phyloP scores from a whole-genome alignment of 805 yeast species.

The Zygosaccharomyces siamensis region DNA sequence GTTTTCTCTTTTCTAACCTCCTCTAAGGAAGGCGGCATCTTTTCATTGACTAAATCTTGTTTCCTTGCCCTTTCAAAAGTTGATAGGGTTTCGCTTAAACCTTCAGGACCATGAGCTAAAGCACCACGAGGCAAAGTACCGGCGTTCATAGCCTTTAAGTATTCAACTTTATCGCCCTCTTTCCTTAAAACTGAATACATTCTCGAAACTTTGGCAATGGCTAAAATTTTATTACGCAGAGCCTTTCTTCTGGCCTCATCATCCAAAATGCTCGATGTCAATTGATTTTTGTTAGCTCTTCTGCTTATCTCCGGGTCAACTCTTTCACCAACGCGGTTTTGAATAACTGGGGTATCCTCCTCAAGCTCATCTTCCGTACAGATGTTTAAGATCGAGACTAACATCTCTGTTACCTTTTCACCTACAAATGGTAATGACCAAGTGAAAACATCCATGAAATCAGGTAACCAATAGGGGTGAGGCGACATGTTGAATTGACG shows the following conservation, averaged over 20 bases:
- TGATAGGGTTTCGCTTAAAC: slow-evolving; percentile 60
- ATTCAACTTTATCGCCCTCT: slow-evolving; percentile 81
- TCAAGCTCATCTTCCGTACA: slow-evolving; percentile 94
- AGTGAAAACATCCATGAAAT: slow-evolving; percentile 93
- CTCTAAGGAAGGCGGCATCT: slow-evolving; percentile 74
- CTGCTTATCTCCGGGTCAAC: not conserved
- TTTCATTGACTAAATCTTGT: slow-evolving; percentile 80
- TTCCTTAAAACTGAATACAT: slow-evolving; percentile 86
- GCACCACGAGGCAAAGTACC: slow-evolving; percentile 86
- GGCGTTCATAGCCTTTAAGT: slow-evolving; percentile 64
- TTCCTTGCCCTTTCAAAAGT: slow-evolving; percentile 78
- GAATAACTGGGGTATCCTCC: slow-evolving; percentile 57
- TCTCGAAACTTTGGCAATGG: slow-evolving; percentile 92
- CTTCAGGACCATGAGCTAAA: slow-evolving; percentile 75
- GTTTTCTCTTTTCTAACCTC: slow-evolving; percentile 45
- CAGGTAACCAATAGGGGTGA: slow-evolving; percentile 96
- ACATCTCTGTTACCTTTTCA: slow-evolving; percentile 90
- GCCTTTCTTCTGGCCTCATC: slow-evolving; percentile 43
- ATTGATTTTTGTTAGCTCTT: slow-evolving; percentile 12
- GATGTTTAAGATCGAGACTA: slow-evolving; percentile 81
- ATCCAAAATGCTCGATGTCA: slow-evolving; percentile 20
- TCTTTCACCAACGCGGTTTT: slow-evolving; percentile 36
- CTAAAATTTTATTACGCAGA: slow-evolving; percentile 80
- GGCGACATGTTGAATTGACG: slow-evolving; percentile 90
- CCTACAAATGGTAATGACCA: slow-evolving; percentile 98